Percentiles rank a stretch among this genome's conserved stretches.
These are phyloP conservation scores for Penicillium coprophilum DNA, from an alignment of 495 filamentous ascomycete species.

Conservation along the genomic window DNA sequence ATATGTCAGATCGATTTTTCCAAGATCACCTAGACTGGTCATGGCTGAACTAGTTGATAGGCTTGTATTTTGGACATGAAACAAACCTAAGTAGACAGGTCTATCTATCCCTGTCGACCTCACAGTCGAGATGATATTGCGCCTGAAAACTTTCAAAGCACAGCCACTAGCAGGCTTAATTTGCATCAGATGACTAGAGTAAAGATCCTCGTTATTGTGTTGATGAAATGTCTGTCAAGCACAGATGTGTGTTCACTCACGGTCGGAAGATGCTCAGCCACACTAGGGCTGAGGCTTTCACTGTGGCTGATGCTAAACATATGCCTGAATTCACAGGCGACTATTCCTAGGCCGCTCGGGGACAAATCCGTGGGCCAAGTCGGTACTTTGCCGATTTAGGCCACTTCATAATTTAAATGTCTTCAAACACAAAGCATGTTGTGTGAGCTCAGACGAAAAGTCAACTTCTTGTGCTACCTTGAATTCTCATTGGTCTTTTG, in stretches of 20 bases:
- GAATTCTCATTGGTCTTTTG: background rate
- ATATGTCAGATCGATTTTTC: background rate
- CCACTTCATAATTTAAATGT: background rate
- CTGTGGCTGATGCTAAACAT: background rate
- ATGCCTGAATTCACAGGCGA: background rate
- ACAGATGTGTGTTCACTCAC: slow-evolving; percentile 25
- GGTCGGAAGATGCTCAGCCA: slow-evolving; percentile 19
- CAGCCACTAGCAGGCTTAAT: slow-evolving; percentile 12
- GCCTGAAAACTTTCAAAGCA: slow-evolving; percentile 18
- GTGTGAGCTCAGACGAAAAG: background rate
- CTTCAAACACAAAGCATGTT: background rate
- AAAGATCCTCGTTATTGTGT: background rate
- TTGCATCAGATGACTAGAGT: slow-evolving; percentile 24
- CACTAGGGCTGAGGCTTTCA: slow-evolving; percentile 13
- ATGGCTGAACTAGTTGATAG: slow-evolving; percentile 8
- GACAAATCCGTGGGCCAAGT: slow-evolving; percentile 21
- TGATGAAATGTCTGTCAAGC: slow-evolving; percentile 1
- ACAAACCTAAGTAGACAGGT: background rate
- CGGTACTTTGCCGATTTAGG: slow-evolving; percentile 16
- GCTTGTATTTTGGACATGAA: background rate
- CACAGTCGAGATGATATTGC: slow-evolving; percentile 19
- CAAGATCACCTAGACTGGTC: background rate
- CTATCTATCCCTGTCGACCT: slow-evolving; percentile 9
- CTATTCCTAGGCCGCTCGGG: slow-evolving; percentile 4
- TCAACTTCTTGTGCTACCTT: background rate